Percentiles rank a stretch among this genome's conserved stretches.
Evolutionary conservation across 2,329 filamentous ascomycete genomes (phyloP).

Genomic region (Shiraia sp.): DNA sequence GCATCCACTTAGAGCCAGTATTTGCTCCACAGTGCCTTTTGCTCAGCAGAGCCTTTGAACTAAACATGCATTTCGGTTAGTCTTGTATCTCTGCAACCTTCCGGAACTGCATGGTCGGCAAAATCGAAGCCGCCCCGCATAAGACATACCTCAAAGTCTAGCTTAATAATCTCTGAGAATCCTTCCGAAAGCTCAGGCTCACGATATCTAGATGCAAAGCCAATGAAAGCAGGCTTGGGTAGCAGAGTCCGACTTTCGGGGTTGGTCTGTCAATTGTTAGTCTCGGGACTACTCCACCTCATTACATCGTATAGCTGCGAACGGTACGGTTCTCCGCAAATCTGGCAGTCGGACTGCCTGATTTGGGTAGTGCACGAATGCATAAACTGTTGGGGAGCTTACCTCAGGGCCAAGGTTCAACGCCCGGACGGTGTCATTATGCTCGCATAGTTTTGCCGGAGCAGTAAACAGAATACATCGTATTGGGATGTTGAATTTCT

Average conservation of each 20-base stretch:
- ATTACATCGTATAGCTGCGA: conserved; percentile 4
- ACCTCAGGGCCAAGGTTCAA: conserved; percentile 51
- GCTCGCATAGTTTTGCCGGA: conserved; percentile 69
- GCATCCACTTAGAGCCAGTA: conserved; percentile 69
- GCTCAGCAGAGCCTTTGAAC: conserved; percentile 71
- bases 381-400: conserved; percentile 31
- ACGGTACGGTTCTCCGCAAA: conserved; percentile 7
- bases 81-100: conserved; percentile 8
- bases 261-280: conserved; percentile 63
- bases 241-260: conserved; percentile 77
- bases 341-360: conserved; percentile 10
- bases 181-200: conserved; percentile 76
- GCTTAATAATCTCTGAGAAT: conserved; percentile 75
- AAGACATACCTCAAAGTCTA: conserved; percentile 69
- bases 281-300: conserved; percentile 10
- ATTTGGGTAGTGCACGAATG: conserved; percentile 13
- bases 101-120: conserved; percentile 4
- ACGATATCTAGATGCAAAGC: conserved; percentile 73
- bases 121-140: conserved; percentile 2
- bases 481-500: conserved; percentile 71
- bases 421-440: conserved; percentile 85
- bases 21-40: conserved; percentile 71
- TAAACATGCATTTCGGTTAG: conserved; percentile 49
- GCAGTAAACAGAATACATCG: conserved; percentile 87
- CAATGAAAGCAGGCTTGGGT: conserved; percentile 78